A percentile compares a stretch with the other conserved stretches of the same genome.
phyloP scores from a whole-genome alignment of 31 red algal species.

The Odonthalia washingtoniensis region DNA sequence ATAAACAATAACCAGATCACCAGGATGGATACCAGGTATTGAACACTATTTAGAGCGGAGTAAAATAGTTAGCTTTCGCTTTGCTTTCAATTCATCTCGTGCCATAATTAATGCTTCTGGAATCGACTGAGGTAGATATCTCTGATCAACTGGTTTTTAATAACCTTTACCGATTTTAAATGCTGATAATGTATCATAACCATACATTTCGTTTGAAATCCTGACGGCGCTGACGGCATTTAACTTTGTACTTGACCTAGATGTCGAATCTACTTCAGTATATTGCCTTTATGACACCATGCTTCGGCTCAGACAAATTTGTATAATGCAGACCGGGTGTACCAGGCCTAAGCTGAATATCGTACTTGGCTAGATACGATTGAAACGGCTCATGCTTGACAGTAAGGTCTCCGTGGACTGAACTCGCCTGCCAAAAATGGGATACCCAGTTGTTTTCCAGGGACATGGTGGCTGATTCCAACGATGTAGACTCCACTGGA shows the following conservation, averaged over 20 bases:
- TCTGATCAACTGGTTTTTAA: neutral
- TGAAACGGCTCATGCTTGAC: no score
- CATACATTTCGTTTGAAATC: neutral
- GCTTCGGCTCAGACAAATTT: neutral
- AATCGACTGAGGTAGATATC: neutral
- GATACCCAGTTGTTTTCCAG: no score
- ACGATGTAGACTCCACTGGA: no score
- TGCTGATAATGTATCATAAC: neutral
- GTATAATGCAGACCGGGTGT: no score
- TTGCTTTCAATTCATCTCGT: neutral
- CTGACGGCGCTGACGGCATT: neutral
- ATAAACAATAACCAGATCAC: neutral
- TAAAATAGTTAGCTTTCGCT: neutral
- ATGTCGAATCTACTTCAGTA: neutral
- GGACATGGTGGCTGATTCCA: no score
- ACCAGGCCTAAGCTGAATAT: no score
- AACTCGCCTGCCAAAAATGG: no score
- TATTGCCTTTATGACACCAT: neutral
- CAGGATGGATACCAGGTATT: neutral
- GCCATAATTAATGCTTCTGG: neutral
- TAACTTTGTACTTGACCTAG: neutral
- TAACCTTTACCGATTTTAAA: neutral
- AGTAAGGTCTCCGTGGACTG: no score
- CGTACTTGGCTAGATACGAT: no score
- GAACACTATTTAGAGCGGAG: neutral